Conservation (phyloP, 2,329 filamentous ascomycete species). For the Pseudocercospora cruenta region DNA sequence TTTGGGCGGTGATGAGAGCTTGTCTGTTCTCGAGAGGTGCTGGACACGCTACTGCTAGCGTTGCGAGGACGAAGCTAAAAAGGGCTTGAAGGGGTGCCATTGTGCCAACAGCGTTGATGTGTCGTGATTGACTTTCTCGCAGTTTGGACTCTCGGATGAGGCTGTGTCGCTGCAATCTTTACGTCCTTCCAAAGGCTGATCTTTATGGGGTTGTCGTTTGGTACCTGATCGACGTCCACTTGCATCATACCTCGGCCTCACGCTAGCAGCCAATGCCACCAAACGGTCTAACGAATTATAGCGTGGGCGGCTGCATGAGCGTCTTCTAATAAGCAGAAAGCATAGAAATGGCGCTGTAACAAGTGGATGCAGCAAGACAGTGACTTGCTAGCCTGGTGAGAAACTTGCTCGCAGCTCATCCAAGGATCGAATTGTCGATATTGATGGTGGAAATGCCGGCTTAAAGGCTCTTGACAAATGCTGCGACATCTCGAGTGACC, state of each 20-base stretch:
- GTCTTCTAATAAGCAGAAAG: not conserved
- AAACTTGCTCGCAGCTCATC: not conserved
- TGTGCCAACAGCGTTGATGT: not conserved
- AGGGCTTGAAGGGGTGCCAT: conserved; percentile 3
- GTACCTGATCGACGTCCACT: not conserved
- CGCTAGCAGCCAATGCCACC: not conserved
- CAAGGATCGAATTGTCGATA: not conserved
- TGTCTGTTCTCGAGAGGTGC: conserved; percentile 10
- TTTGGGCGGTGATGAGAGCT: conserved; percentile 26
- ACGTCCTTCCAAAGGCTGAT: not conserved
- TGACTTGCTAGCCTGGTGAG: not conserved
- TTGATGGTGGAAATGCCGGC: not conserved
- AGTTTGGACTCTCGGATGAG: not conserved
- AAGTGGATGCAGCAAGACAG: not conserved
- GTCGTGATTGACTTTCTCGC: not conserved
- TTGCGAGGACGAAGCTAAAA: conserved; percentile 5
- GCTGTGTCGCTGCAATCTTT: not conserved
- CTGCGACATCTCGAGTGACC: conserved; percentile 28
- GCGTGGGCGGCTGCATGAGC: not conserved
- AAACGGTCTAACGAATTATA: conserved; percentile 2
- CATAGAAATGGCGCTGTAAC: not conserved
- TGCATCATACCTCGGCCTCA: conserved; percentile 7
- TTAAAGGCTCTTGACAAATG: conserved; percentile 34
- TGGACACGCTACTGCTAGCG: conserved; percentile 14
- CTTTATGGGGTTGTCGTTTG: not conserved